Base-by-base conservation (phyloP, 2,329 filamentous ascomycete genomes). In the Colletotrichum horii region DNA sequence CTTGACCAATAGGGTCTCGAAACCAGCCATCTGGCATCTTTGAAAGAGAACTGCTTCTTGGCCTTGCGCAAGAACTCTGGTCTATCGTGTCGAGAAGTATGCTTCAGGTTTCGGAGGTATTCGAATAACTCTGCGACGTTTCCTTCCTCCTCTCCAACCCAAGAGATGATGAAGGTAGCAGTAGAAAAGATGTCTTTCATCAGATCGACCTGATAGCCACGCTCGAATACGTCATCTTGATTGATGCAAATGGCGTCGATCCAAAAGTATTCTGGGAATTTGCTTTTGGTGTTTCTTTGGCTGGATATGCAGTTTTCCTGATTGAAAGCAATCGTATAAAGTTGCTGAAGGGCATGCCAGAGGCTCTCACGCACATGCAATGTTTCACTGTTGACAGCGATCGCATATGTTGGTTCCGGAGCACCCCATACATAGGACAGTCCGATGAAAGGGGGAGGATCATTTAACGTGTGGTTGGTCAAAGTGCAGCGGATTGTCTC, bases 161-260 rank as follows among this genome's bases (percentile, higher is more conserved):
- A 85, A 34, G 85, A 83, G 24, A 84, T 71, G 14, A 84, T 80
- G 28, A 78, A 79, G 8, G 75, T 56, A 4, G 84, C 84, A n/a
- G 80, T 80, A 22, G 82, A 80, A 74, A 84, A 86, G 6, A 85
- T 82, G 19, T 78, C 77, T 66, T 84, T 84, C 84, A 86, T 86
- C 14, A 86, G 70, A 52, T 78, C 77, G 24, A 86, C 84, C 78
- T 86, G 84, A n/a, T 78, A 79, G 61, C 82, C 81, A 28, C 84
- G 79, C 74, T 86, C 84, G 1, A 74, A 74, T 16, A 82, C 78
- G 38, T 86, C 82, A 5, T 80, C 78, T 78, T 86, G 84, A 68
- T 86, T 84, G 72, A 86, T 85, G 75, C 84, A 86, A 32, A 86
- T 78, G 73, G 85, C 84, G 61, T 86, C 84, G 3, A 85, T 83